phyloP scores from a whole-genome alignment of 2,329 filamentous ascomycete genomes.

The Hortaea sp. region DNA sequence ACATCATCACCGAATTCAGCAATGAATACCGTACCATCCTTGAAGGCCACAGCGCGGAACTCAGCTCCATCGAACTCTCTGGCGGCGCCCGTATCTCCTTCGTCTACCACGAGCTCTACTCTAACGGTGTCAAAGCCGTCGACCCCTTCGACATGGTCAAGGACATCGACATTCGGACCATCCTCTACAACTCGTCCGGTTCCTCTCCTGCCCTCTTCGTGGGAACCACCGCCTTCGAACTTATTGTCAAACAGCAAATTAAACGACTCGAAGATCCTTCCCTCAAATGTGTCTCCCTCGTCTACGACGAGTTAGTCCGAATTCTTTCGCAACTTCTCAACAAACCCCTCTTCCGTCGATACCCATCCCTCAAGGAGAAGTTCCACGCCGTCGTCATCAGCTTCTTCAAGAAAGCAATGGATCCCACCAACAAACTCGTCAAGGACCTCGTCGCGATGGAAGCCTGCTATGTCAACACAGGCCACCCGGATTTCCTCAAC shows the following conservation, averaged over 20 bases:
- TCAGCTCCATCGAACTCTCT: constrained; percentile 88
- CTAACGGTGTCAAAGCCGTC: constrained; percentile 93
- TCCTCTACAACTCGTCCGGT: constrained; percentile 98
- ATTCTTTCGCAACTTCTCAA: constrained; percentile 82
- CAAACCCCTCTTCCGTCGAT: constrained; percentile 84
- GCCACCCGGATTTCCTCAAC: constrained; percentile 94
- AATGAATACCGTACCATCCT: constrained; percentile 95
- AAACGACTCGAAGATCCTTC: constrained; percentile 92
- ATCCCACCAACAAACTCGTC: constrained; percentile 95
- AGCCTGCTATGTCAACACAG: constrained; percentile 94
- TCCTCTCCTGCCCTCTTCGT: constrained; percentile 95
- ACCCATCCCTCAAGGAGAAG: constrained; percentile 93
- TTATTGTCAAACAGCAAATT: constrained; percentile 98
- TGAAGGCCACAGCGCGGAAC: constrained; percentile 91
- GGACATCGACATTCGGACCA: constrained; percentile 92
- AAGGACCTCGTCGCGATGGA: constrained; percentile 91
- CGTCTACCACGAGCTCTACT: constrained; percentile 97
- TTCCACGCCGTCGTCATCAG: constrained; percentile 83
- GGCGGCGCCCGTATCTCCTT: constrained; percentile 98
- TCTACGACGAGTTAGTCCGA: constrained; percentile 94
- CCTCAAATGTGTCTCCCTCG: constrained; percentile 91
- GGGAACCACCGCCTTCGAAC: constrained; percentile 93
- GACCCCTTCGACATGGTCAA: constrained; percentile 97
- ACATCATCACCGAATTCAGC: constrained; percentile 98
- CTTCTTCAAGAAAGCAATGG: constrained; percentile 98